Evolutionary conservation across 345 rosid species (phyloP).

Genomic region (Gossypium ekmanianum): DNA sequence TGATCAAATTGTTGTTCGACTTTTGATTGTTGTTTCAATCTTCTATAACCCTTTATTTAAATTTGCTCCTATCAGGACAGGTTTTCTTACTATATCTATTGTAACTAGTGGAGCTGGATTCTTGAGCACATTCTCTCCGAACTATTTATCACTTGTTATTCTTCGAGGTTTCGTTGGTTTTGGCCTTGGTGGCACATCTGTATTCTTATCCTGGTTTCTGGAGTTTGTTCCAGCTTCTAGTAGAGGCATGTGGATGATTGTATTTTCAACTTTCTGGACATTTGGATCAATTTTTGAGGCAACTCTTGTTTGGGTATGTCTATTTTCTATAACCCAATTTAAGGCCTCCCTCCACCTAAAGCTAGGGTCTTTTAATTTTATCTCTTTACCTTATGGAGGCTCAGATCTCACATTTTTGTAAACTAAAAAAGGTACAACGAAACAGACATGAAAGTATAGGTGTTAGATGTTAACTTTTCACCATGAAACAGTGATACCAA

Average conservation of each 20-base stretch:
- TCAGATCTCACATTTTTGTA: not conserved
- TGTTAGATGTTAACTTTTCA: not conserved
- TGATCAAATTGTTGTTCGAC: no score
- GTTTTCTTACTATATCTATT: slow-evolving; percentile 37
- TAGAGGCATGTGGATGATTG: slow-evolving; percentile 62
- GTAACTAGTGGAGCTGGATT: slow-evolving; percentile 54
- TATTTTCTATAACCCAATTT: not conserved
- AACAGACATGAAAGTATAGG: not conserved
- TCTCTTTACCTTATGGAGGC: not conserved
- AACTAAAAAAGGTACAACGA: not conserved
- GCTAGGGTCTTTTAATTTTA: not conserved
- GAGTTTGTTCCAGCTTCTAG: slow-evolving; percentile 57
- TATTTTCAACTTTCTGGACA: slow-evolving; percentile 51
- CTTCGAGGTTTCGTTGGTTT: slow-evolving; percentile 53
- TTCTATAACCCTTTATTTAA: no score
- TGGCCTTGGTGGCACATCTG: slow-evolving; percentile 61
- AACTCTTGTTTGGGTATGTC: slow-evolving; percentile 52
- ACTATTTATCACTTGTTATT: slow-evolving; percentile 32
- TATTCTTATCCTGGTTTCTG: slow-evolving; percentile 48
- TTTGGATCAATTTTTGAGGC: slow-evolving; percentile 55
- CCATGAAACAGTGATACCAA: not conserved
- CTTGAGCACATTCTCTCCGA: slow-evolving; percentile 49
- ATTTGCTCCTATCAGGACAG: slow-evolving; percentile 33
- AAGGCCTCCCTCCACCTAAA: not conserved
- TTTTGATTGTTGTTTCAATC: no score